Evolutionary conservation across 2,329 filamentous ascomycete species (phyloP).

Genomic region (Botrytis fabae): DNA sequence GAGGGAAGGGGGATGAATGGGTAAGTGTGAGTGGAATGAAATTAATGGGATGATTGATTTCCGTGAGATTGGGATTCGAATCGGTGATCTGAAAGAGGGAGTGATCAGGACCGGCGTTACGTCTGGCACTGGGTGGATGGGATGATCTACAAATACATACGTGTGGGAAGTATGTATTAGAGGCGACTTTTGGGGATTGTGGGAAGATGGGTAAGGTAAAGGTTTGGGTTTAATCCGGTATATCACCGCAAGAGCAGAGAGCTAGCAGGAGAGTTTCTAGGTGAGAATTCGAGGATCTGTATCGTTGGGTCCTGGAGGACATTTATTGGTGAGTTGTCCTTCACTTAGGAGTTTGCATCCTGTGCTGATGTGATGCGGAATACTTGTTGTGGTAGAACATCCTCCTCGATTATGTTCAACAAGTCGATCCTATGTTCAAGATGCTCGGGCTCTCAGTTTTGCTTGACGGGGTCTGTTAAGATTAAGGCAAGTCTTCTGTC

Average conservation of each 20-base stretch:
- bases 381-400: neutral
- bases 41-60: neutral
- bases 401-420: neutral
- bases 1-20: neutral
- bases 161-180: neutral
- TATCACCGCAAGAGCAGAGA: neutral
- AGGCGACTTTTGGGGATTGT: neutral
- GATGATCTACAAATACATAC: neutral
- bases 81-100: neutral
- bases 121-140: neutral
- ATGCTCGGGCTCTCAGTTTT: neutral
- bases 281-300: neutral
- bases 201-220: neutral
- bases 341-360: accelerated
- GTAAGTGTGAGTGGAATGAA: neutral
- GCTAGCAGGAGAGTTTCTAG: accelerated
- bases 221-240: neutral
- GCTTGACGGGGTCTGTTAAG: too few species aligned
- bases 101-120: neutral
- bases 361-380: neutral
- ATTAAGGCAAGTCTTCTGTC: neutral
- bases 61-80: neutral
- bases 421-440: neutral
- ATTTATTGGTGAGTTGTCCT: neutral
- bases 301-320: neutral